phyloP scores from a whole-genome alignment of 352 stramenopile species.

The Globisporangium cederbergense region DNA sequence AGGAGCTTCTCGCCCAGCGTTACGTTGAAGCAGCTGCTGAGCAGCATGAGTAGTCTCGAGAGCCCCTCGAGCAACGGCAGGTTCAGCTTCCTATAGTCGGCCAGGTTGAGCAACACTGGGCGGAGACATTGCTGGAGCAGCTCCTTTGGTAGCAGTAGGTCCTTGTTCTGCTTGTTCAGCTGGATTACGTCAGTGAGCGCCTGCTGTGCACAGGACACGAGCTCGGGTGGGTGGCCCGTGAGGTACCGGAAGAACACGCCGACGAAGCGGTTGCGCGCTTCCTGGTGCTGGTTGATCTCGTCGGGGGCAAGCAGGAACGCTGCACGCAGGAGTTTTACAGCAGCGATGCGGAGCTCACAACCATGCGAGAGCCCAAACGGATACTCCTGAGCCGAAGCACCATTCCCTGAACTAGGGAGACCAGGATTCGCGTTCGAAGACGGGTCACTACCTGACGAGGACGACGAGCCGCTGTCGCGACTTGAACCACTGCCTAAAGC shows the following conservation, averaged over 20 bases:
- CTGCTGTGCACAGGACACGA: constrained; percentile 79
- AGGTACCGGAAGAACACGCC: constrained; percentile 90
- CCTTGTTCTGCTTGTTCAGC: constrained; percentile 85
- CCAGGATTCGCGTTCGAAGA: constrained; percentile 10
- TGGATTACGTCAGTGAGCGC: constrained; percentile 80
- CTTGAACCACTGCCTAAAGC: constrained; percentile 22
- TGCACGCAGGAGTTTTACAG: constrained; percentile 84
- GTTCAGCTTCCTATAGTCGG: constrained; percentile 96
- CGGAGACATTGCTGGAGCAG: constrained; percentile 94
- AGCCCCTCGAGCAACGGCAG: constrained; percentile 93
- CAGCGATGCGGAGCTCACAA: constrained; percentile 81
- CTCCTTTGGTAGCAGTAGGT: constrained; percentile 92
- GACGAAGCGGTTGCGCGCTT: constrained; percentile 83
- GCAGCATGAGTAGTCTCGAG: constrained; percentile 88
- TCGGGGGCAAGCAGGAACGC: constrained; percentile 80
- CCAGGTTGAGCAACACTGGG: constrained; percentile 95
- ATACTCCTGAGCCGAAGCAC: constrained; percentile 77
- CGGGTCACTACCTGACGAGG: constrained; percentile 22
- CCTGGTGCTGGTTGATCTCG: constrained; percentile 83
- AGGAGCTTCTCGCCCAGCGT: constrained; percentile 97
- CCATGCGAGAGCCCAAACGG: constrained; percentile 81
- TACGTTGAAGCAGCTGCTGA: constrained; percentile 98
- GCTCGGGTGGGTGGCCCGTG: constrained; percentile 77
- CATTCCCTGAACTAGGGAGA: constrained; percentile 21
- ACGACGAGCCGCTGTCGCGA: constrained; percentile 18